Base-by-base conservation (phyloP, 2,329 filamentous ascomycete genomes). In the Mollisiaceae sp. region DNA sequence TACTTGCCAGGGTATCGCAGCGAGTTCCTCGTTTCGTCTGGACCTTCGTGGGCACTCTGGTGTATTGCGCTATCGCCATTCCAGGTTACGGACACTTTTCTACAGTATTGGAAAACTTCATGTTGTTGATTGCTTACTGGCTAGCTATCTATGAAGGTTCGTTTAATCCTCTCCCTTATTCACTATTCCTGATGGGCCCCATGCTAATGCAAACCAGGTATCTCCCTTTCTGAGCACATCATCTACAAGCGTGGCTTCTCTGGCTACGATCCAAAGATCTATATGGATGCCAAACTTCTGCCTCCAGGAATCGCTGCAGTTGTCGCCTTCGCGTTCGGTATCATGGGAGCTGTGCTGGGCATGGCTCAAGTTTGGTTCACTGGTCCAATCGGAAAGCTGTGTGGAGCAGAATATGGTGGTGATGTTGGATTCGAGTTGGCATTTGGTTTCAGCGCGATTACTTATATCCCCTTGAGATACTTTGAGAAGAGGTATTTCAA, bases 321-420 rank as follows among this genome's bases (percentile, higher is more conserved):
- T 12, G 70, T 81, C 1, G 87, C 89, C 0, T 92, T 92, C 76
- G 80, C 80, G 72, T 84, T 85, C 62, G 90, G 90, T 59, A 78
- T 90, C 45, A 81, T 83, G 15, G 90, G 90, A 15, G 89, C 90
- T 72, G 82, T 91, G 2, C 79, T 86, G 8, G 90, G 90, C 6
- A 92, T 92, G 88, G 84, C 84, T 20, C 90, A 93, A 77, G 77
- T 81, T 0, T 93, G 89, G 89, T 90, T 81, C 70, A 84, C 85
- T 0, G 90, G 90, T 0, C 89, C 89, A 0, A 86, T 92, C 67
- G 89, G 88, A 0, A 80, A 82, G 62, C 67, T 75, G 1, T 75
- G 73, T 57, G 74, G 74, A 18, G 60, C 67, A 4, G 72, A 72
- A 1, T 79, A 65, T 65, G 80, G 80, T 52, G 86, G 85, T 32